phyloP scores from a whole-genome alignment of 1,284 basidiomycete genomes.

The Malassezia globosa region DNA sequence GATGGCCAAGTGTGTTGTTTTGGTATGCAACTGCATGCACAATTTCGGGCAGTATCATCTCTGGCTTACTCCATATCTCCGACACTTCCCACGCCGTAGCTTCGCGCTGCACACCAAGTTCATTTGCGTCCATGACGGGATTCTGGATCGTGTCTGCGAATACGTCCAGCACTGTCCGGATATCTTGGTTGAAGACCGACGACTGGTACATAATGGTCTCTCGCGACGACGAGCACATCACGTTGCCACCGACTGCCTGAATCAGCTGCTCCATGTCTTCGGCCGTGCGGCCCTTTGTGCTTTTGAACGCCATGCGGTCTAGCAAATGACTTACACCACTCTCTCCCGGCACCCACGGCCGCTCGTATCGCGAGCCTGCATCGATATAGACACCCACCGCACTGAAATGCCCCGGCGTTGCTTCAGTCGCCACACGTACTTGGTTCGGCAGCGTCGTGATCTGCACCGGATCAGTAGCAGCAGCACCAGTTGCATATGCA shows the following conservation, averaged over 20 bases:
- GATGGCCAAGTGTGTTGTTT: slow-evolving; percentile 70
- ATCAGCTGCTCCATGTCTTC: slow-evolving; percentile 73
- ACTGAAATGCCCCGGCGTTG: slow-evolving; percentile 84
- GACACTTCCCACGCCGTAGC: slow-evolving; percentile 86
- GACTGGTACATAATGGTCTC: slow-evolving; percentile 98
- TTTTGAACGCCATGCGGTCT: slow-evolving; percentile 90
- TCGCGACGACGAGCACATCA: slow-evolving; percentile 77
- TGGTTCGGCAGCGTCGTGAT: slow-evolving; percentile 82
- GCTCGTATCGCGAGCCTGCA: slow-evolving; percentile 86
- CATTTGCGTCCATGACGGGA: slow-evolving; percentile 64
- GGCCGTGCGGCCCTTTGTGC: slow-evolving; percentile 50
- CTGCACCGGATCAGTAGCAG: slow-evolving; percentile 10
- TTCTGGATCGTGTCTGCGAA: slow-evolving; percentile 83
- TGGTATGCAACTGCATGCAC: slow-evolving; percentile 76
- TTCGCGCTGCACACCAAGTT: slow-evolving; percentile 71
- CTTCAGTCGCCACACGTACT: slow-evolving; percentile 80
- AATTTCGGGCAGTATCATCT: slow-evolving; percentile 87
- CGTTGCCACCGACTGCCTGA: slow-evolving; percentile 78
- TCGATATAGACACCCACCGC: slow-evolving; percentile 87
- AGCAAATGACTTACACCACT: slow-evolving; percentile 81
- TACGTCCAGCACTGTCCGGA: slow-evolving; percentile 69
- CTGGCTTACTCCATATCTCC: slow-evolving; percentile 77
- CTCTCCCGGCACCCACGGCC: slow-evolving; percentile 52
- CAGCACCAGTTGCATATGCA: neutral
- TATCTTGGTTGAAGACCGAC: slow-evolving; percentile 75